phyloP scores from a whole-genome alignment of 257 asterid genomes.

The Rehmannia glutinosa region DNA sequence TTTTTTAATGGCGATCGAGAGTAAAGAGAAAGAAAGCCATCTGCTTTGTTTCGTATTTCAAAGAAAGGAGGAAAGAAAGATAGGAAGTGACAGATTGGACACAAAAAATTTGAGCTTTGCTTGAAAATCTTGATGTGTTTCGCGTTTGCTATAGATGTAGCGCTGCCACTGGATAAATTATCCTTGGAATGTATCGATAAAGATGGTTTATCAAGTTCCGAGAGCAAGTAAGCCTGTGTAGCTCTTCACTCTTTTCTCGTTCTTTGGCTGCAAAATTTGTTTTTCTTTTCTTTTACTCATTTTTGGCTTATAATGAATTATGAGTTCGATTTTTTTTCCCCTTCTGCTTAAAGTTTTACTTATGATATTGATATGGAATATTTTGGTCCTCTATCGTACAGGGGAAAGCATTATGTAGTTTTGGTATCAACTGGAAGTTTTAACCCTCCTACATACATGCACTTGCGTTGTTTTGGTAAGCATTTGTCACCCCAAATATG shows the following conservation, averaged over 20 bases:
- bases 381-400: not conserved
- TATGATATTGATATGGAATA: not conserved
- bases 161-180: slow-evolving; percentile 51
- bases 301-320: no score
- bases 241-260: not conserved
- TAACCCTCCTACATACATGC: slow-evolving; percentile 92
- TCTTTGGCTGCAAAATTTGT: not conserved
- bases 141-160: slow-evolving; percentile 16
- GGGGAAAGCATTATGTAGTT: slow-evolving; percentile 51
- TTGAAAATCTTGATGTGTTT: not conserved
- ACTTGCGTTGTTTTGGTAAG: slow-evolving; percentile 84
- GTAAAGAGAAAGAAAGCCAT: no score
- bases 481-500: not conserved
- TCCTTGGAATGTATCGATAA: slow-evolving; percentile 19
- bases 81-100: no score
- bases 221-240: slow-evolving; percentile 25
- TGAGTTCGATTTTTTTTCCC: no score
- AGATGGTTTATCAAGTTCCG: slow-evolving; percentile 15
- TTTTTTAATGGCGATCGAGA: no score
- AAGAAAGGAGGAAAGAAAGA: no score
- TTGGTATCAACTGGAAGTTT: slow-evolving; percentile 90
- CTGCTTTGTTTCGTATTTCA: not conserved
- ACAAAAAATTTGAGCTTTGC: not conserved
- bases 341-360: not conserved
- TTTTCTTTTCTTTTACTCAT: not conserved